Base-by-base conservation (phyloP, 2,329 filamentous ascomycete species). In the Colletotrichum liaoningense region DNA sequence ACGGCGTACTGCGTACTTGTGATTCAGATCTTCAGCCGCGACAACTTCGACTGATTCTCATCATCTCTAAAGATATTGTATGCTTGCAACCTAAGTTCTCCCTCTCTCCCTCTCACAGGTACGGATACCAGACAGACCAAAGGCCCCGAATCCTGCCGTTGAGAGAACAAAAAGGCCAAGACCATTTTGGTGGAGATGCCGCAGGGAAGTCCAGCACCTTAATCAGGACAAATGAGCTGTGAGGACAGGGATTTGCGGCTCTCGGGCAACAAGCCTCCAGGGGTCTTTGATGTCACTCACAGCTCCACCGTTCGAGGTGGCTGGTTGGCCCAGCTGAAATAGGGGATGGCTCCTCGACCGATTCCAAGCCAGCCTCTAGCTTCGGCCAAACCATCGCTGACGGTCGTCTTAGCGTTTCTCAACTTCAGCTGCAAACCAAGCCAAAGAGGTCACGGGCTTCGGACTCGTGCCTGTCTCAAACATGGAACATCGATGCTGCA, bases 151-250 rank as follows among this genome's bases (percentile, higher is more conserved):
- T 42, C 55, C 46, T 55, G 63, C 62, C 46, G 33, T 62, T 64
- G 33, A 73, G 62, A 64, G 71, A 71, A 70, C 67, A 62, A 71
- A 58, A 66, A 62, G 56, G 46, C 60, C 67, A 65, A 70, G 55
- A 6, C 35, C 46, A 12, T 30, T 71, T 62, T 73, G 71, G 60
- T 65, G 71, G 60, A 42, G 71, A 56, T 38, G 19, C 60, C 30
- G 35, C 67, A 73, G 67, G 67, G 67, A 65, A 60, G 56, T 24
- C 26, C 59, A 66, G 67, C 67, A 71, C 71, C 67, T 73, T 73
- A 66, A 73, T 73, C 56, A 71, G 60, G 71, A 71, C 67, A 66
- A 71, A 73, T 66, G 67, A 73, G 60, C 56, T 42, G 35, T 35
- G 49, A 66, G 46, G 38, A 57, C 60, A 73, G 70, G 60, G 67